phyloP scores from a whole-genome alignment of 225 moss, liverwort and hornwort species.

The Sphagnum tenellum region DNA sequence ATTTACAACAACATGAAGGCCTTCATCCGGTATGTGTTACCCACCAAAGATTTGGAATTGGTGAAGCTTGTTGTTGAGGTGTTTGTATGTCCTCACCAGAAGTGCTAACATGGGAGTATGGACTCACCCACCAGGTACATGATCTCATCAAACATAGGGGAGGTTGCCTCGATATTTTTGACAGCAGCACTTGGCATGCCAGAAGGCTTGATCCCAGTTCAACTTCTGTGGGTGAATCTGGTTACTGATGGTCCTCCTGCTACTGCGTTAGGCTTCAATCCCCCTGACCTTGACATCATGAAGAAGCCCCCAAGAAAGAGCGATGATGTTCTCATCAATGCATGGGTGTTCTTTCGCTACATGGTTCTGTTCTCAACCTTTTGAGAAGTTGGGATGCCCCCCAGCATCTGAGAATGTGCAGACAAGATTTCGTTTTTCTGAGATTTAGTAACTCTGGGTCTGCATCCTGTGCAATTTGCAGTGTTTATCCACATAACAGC shows the following conservation, averaged over 20 bases:
- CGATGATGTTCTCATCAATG: constrained; percentile 60
- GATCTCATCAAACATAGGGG: constrained; percentile 36
- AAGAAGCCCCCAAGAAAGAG: constrained; percentile 36
- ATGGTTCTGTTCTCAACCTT: constrained; percentile 10
- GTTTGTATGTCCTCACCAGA: too few relatives aligned
- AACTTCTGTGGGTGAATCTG: constrained; percentile 53
- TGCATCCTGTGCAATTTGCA: too few relatives aligned
- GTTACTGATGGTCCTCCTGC: constrained; percentile 54
- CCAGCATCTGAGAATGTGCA: too few relatives aligned
- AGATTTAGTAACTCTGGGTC: too few relatives aligned
- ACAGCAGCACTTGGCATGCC: constrained; percentile 49
- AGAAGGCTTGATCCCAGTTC: constrained; percentile 43
- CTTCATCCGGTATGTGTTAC: constrained; percentile 55
- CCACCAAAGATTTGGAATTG: not conserved
- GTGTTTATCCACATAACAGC: too few relatives aligned
- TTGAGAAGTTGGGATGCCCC: too few relatives aligned
- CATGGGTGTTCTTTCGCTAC: constrained; percentile 37
- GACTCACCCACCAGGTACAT: constrained; percentile 68
- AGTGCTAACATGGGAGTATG: constrained; percentile 30
- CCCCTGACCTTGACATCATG: constrained; percentile 49
- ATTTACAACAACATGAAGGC: constrained; percentile 99
- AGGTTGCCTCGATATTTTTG: constrained; percentile 43
- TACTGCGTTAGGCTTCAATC: constrained; percentile 51
- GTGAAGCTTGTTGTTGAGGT: not conserved
- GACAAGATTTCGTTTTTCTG: too few relatives aligned